These are phyloP conservation scores for Thermothelomyces thermophilus DNA, from an alignment of 2,329 filamentous ascomycete species.

Conservation along the genomic window DNA sequence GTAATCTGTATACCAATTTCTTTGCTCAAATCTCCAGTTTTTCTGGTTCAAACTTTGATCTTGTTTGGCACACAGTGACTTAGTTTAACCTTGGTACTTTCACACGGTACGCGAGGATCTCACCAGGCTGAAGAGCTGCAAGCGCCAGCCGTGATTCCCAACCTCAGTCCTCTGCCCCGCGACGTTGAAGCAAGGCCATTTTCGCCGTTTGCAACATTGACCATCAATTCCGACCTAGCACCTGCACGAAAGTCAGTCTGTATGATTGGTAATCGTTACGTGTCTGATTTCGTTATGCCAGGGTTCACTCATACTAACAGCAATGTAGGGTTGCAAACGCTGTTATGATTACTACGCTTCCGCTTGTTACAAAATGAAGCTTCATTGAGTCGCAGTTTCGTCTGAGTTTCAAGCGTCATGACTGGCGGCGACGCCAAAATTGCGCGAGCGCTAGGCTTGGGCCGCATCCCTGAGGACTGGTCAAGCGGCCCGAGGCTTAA, in stretches of 20 bases:
- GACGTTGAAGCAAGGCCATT: constrained; percentile 15
- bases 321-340: constrained; percentile 4
- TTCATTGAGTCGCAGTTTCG: not conserved
- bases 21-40: no score
- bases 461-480: constrained; percentile 10
- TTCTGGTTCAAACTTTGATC: no score
- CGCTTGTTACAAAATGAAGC: not conserved
- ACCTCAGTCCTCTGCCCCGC: constrained; percentile 10
- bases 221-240: not conserved
- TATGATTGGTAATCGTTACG: constrained; percentile 4
- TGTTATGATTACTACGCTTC: not conserved
- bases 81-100: no score
- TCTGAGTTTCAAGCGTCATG: constrained; percentile 5
- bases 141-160: constrained; percentile 4
- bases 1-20: no score
- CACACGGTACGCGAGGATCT: constrained; percentile 11
- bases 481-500: constrained; percentile 15
- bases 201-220: not conserved
- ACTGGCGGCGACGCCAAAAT: constrained; percentile 14
- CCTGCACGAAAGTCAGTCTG: not conserved
- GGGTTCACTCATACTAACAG: constrained; percentile 11
- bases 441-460: constrained; percentile 8
- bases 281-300: not conserved
- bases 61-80: not conserved
- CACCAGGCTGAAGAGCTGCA: constrained; percentile 2